A percentile compares a stretch with the other conserved stretches of the same genome.
These are phyloP conservation scores for Ramaria rubella DNA, from an alignment of 768 basidiomycete genomes.

Conservation along the genomic window DNA sequence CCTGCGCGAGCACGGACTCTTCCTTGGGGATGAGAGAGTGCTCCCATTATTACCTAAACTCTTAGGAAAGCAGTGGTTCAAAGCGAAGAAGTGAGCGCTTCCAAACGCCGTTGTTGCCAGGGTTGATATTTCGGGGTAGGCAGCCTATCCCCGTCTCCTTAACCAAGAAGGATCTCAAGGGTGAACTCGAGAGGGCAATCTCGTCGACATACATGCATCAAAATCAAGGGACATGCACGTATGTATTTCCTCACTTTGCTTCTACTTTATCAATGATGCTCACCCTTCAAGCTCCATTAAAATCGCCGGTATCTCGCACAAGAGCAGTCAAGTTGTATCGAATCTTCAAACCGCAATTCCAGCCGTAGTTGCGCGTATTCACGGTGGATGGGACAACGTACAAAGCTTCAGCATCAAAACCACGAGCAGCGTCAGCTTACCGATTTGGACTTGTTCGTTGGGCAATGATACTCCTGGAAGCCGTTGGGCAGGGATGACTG, in stretches of 20 bases:
- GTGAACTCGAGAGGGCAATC: slow-evolving; percentile 87
- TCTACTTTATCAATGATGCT: neutral
- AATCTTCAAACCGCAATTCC: slow-evolving; percentile 81
- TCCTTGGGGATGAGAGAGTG: slow-evolving; percentile 89
- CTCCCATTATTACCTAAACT: slow-evolving; percentile 81
- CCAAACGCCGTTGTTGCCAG: slow-evolving; percentile 10
- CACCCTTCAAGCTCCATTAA: slow-evolving; percentile 65
- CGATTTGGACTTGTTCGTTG: slow-evolving; percentile 84
- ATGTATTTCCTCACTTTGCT: slow-evolving; percentile 27
- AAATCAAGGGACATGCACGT: slow-evolving; percentile 91
- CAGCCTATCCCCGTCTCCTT: slow-evolving; percentile 95
- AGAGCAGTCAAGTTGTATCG: slow-evolving; percentile 61
- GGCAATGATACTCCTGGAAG: slow-evolving; percentile 46
- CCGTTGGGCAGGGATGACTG: slow-evolving; percentile 49
- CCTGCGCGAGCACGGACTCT: slow-evolving; percentile 84
- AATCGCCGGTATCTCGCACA: slow-evolving; percentile 68
- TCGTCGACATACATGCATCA: slow-evolving; percentile 95
- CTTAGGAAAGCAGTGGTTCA: slow-evolving; percentile 85
- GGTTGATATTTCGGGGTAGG: slow-evolving; percentile 34
- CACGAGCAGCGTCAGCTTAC: slow-evolving; percentile 73
- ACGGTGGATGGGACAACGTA: slow-evolving; percentile 85
- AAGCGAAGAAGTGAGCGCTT: slow-evolving; percentile 82
- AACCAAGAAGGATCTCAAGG: slow-evolving; percentile 83
- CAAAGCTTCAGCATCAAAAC: slow-evolving; percentile 90
- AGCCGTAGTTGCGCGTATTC: slow-evolving; percentile 58